phyloP scores from a whole-genome alignment of 2,329 filamentous ascomycete species.

The Fonsecaea pedrosoi region DNA sequence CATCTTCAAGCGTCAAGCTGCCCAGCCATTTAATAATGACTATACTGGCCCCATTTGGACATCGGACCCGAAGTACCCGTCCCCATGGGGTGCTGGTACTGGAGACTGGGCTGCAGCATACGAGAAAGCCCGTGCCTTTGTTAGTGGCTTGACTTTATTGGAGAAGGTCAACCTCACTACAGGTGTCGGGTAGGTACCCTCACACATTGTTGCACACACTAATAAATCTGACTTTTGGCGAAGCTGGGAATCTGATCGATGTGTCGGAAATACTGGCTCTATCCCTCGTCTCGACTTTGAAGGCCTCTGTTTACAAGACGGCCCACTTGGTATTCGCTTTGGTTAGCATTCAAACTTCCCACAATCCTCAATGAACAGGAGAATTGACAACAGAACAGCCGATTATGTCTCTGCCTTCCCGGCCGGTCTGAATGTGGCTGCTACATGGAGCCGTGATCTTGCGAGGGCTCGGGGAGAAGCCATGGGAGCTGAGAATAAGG shows the following conservation, averaged over 20 bases:
- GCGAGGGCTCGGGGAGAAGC: conserved; percentile 72
- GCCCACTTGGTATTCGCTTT: conserved; percentile 78
- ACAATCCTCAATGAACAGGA: not conserved
- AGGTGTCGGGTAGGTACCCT: conserved; percentile 72
- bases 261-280: conserved; percentile 73
- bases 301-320: conserved; percentile 84
- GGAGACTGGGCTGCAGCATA: conserved; percentile 80
- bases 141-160: conserved; percentile 78
- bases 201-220: not conserved
- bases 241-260: conserved; percentile 72
- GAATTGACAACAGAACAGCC: conserved; percentile 48
- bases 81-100: conserved; percentile 80
- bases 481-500: conserved; percentile 77
- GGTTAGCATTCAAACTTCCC: conserved; percentile 46
- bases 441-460: conserved; percentile 78
- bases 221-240: conserved; percentile 29
- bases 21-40: conserved; percentile 35
- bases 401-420: conserved; percentile 85
- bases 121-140: conserved; percentile 75
- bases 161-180: conserved; percentile 97
- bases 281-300: conserved; percentile 67
- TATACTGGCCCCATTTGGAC: conserved; percentile 43
- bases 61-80: conserved; percentile 77
- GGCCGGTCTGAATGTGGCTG: conserved; percentile 77
- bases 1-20: conserved; percentile 31